Conservation (phyloP, 1,139 yeast genomes). For the Ashbya aceris region DNA sequence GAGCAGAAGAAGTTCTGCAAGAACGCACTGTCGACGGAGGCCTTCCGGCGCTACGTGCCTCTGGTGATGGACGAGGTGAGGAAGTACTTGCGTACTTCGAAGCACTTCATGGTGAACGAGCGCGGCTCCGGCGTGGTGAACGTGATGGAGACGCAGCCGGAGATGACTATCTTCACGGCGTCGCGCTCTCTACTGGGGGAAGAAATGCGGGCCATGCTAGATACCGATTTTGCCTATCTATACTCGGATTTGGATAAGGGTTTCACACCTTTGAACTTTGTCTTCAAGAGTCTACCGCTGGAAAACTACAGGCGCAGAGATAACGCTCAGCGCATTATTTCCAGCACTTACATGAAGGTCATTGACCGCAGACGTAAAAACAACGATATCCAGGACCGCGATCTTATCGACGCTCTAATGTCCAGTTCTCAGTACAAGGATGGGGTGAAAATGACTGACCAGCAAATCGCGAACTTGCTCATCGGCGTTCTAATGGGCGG, state of each 20-base stretch:
- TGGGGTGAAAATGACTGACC: slow-evolving; percentile 88
- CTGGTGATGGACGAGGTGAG: slow-evolving; percentile 69
- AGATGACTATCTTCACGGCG: slow-evolving; percentile 93
- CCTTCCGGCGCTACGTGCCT: slow-evolving; percentile 82
- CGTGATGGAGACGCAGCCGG: slow-evolving; percentile 83
- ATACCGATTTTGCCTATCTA: slow-evolving; percentile 72
- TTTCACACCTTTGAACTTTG: slow-evolving; percentile 91
- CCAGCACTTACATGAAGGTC: slow-evolving; percentile 69
- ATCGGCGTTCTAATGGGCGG: slow-evolving; percentile 99
- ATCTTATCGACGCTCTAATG: slow-evolving; percentile 83
- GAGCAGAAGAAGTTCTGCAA: slow-evolving; percentile 97
- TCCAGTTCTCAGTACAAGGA: slow-evolving; percentile 78
- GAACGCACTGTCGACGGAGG: slow-evolving; percentile 75
- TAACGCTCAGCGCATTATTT: slow-evolving; percentile 73
- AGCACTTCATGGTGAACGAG: slow-evolving; percentile 34
- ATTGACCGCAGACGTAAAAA: slow-evolving; percentile 63
- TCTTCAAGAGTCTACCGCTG: slow-evolving; percentile 86
- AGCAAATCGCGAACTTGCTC: slow-evolving; percentile 84
- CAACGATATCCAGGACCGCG: slow-evolving; percentile 75
- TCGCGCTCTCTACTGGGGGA: slow-evolving; percentile 85
- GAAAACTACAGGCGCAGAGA: slow-evolving; percentile 83
- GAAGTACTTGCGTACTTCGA: slow-evolving; percentile 48
- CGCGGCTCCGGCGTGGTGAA: slow-evolving; percentile 46
- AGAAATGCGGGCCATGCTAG: slow-evolving; percentile 78
- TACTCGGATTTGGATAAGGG: slow-evolving; percentile 94